phyloP scores from a whole-genome alignment of 352 stramenopile species.

The Pythium brassicae region DNA sequence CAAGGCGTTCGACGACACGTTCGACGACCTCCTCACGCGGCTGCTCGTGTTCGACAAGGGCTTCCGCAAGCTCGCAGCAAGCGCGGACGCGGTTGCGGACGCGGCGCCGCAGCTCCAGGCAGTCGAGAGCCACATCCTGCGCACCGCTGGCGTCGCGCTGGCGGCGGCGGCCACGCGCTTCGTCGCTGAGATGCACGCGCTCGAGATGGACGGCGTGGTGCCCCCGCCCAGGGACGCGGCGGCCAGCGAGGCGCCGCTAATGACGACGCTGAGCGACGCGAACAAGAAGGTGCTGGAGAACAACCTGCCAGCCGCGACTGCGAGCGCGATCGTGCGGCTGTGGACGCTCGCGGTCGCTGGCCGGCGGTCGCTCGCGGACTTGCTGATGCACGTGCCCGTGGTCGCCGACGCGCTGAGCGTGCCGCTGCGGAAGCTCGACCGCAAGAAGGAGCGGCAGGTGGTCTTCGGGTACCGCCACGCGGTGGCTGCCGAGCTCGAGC shows the following conservation, averaged over 20 bases:
- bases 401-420: conserved; percentile 65
- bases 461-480: conserved; percentile 60
- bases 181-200: conserved; percentile 49
- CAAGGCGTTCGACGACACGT: conserved; percentile 72
- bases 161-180: conserved; percentile 59
- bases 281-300: conserved; percentile 71
- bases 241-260: conserved; percentile 3
- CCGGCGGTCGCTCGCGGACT: conserved; percentile 53
- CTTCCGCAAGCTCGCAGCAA: conserved; percentile 59
- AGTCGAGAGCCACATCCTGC: conserved; percentile 50
- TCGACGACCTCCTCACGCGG: conserved; percentile 53
- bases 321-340: conserved; percentile 47
- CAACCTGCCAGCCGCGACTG: conserved; percentile 39
- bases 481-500: conserved; percentile 39
- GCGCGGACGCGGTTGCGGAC: conserved; percentile 31
- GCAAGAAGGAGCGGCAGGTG: conserved; percentile 78
- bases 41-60: conserved; percentile 61
- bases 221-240: neutral
- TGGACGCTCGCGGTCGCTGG: conserved; percentile 69
- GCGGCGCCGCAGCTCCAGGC: conserved; percentile 49
- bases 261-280: conserved; percentile 43
- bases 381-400: conserved; percentile 50
- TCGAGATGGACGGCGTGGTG: conserved; percentile 58
- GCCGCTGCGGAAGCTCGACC: conserved; percentile 72
- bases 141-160: conserved; percentile 46